Evolutionary conservation across 176 grass and related monocot genomes (phyloP), one percentile per base, ranked within the genome.

Genomic region (Carex cristatella): DNA sequence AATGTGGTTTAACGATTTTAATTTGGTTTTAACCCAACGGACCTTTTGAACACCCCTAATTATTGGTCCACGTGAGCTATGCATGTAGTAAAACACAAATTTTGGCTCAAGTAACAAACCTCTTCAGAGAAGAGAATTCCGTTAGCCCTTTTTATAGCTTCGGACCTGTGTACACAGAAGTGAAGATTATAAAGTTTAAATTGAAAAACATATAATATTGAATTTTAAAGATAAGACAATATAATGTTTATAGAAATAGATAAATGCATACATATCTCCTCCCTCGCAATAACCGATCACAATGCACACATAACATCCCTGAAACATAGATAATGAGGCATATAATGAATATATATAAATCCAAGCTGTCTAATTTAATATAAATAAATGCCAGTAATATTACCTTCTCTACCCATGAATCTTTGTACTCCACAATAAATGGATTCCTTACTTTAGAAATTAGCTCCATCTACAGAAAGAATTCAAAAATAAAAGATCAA

Each of bases 331-430:
- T 69, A n/a, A 84, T 61, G 84, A 73, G 37, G 62, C 64, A 81
- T 88, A 83, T 54, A 16, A 67, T 69, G 46, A 31, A 46, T 46
- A 46, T 46, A 69, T 68, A 48, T 18, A 72, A 28, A 23, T 44
- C 46, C 16, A 8, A 84, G 31, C 31, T 72, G 12, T 42, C 12
- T 54, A 83, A 83, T 32, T 49, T 67, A 48, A 62, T 51, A 10
- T 12, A 81, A 85, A 74, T 35, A 28, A 76, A 37, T 79, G 33
- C 15, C 65, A 63, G 16, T 64, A 18, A 48, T 12, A 46, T 30
- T 82, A 95, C 96, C 93, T 98, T 98, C 74, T 98, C 95, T 18
- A 98, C 96, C 96, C 96, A 98, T 4, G 96, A 95, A 92, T 98
- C 96, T 88, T 92, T 98, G 81, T 98, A 94, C 31, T 98, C 91